phyloP scores from a whole-genome alignment of 257 asterid species.

The Avicennia marina region DNA sequence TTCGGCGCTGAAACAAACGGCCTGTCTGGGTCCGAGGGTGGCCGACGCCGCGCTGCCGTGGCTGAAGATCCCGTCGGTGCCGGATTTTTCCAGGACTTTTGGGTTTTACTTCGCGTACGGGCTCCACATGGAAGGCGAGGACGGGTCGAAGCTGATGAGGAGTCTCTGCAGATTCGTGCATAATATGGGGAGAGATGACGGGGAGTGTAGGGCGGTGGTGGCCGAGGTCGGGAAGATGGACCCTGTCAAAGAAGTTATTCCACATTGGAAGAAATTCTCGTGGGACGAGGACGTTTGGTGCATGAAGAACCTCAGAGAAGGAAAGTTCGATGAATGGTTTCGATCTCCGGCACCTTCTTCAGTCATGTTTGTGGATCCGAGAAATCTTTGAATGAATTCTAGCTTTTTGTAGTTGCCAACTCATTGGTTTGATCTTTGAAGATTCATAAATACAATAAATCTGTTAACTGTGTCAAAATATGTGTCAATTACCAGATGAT shows the following conservation, averaged over 20 bases:
- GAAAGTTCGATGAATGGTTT: conserved; percentile 52
- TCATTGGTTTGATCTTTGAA: no score
- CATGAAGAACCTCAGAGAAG: conserved; percentile 46
- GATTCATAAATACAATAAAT: no score
- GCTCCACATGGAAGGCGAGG: conserved; percentile 64
- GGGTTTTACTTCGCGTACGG: conserved; percentile 57
- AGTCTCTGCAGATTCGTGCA: conserved; percentile 37
- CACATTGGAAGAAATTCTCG: conserved; percentile 55
- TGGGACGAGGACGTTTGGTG: conserved; percentile 64
- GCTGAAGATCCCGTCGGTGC: conserved; percentile 47
- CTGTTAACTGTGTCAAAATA: no score
- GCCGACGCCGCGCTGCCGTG: conserved; percentile 45
- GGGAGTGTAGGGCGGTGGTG: conserved; percentile 50
- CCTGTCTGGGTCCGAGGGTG: conserved; percentile 35
- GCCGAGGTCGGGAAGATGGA: conserved; percentile 47
- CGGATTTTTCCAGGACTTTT: conserved; percentile 50
- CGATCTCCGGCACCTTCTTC: conserved; percentile 43
- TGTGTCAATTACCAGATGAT: no score
- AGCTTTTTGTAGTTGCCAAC: no score
- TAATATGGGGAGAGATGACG: conserved; percentile 33
- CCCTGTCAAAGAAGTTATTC: conserved; percentile 37
- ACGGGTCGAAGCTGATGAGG: conserved; percentile 4
- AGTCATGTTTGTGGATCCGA: conserved; percentile 62
- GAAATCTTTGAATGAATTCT: conserved; percentile 49
- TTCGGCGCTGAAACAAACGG: conserved; percentile 22